These are phyloP conservation scores for Venturia asperata DNA, from an alignment of 2,329 filamentous ascomycete genomes.

Conservation along the genomic window DNA sequence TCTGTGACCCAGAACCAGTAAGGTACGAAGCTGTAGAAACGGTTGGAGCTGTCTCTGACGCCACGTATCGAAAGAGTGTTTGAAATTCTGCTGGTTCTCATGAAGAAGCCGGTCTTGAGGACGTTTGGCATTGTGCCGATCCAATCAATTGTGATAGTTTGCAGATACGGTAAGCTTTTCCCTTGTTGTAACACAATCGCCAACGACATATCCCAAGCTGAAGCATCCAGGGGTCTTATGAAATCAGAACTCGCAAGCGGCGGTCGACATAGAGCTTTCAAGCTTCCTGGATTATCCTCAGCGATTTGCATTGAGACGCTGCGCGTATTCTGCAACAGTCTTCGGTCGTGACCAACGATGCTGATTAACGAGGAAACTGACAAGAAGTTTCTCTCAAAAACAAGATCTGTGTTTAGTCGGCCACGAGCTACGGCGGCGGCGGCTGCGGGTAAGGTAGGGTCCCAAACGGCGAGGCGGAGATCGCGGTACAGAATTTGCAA, in stretches of 20 bases:
- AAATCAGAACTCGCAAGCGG: neutral
- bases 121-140: neutral
- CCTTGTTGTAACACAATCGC: neutral
- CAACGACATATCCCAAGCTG: neutral
- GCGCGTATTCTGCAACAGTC: neutral
- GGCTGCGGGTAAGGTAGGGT: neutral
- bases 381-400: neutral
- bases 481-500: neutral
- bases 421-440: neutral
- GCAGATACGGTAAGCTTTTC: neutral
- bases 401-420: neutral
- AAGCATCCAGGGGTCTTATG: neutral
- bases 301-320: neutral
- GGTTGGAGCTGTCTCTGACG: neutral
- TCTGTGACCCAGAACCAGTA: neutral
- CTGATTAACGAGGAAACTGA: neutral
- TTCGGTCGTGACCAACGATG: too few species aligned
- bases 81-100: neutral
- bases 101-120: neutral
- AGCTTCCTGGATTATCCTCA: neutral
- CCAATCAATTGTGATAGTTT: neutral
- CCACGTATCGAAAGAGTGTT: slow-evolving; percentile 1
- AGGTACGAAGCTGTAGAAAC: neutral
- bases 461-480: neutral
- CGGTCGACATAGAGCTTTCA: neutral